These are phyloP conservation scores for Trichoderma atroviride DNA, from an alignment of 2,329 filamentous ascomycete species.

Conservation along the genomic window DNA sequence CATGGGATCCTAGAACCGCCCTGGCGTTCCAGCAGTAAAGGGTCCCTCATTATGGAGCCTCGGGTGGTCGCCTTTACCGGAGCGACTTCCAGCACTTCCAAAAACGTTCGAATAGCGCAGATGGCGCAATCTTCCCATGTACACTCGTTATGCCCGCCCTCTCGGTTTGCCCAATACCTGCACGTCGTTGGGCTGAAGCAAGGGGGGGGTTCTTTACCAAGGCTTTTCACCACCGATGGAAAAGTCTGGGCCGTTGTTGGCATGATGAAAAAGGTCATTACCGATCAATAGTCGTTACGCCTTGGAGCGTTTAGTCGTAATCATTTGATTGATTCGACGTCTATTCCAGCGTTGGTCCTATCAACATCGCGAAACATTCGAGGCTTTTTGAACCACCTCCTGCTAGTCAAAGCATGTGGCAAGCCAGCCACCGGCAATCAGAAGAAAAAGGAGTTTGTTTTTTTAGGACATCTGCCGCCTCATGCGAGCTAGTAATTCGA, in stretches of 20 bases:
- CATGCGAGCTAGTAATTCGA: background rate
- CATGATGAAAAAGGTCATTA: background rate
- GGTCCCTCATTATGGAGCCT: slow-evolving; percentile 19
- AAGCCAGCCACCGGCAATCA: background rate
- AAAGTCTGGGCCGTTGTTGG: slow-evolving; percentile 1
- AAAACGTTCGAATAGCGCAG: slow-evolving; percentile 26
- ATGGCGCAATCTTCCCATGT: slow-evolving; percentile 27
- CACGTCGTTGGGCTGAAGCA: slow-evolving; percentile 8
- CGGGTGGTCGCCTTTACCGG: slow-evolving; percentile 25
- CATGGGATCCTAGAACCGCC: slow-evolving; percentile 17
- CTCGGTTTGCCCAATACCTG: background rate
- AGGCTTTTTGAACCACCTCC: background rate
- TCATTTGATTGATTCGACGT: background rate
- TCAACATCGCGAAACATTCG: background rate
- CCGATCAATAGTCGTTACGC: slow-evolving; percentile 5
- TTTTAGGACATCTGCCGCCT: background rate
- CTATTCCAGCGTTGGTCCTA: background rate
- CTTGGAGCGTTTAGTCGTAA: slow-evolving; percentile 3
- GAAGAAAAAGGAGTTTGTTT: background rate
- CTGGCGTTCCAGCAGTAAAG: slow-evolving; percentile 4
- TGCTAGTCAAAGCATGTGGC: background rate
- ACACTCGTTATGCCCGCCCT: slow-evolving; percentile 25
- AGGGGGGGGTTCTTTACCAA: background rate
- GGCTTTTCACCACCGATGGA: slow-evolving; percentile 1
- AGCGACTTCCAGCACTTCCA: slow-evolving; percentile 28